Evolutionary conservation across 257 asterid genomes (phyloP).

Genomic region (Solanum chaucha): DNA sequence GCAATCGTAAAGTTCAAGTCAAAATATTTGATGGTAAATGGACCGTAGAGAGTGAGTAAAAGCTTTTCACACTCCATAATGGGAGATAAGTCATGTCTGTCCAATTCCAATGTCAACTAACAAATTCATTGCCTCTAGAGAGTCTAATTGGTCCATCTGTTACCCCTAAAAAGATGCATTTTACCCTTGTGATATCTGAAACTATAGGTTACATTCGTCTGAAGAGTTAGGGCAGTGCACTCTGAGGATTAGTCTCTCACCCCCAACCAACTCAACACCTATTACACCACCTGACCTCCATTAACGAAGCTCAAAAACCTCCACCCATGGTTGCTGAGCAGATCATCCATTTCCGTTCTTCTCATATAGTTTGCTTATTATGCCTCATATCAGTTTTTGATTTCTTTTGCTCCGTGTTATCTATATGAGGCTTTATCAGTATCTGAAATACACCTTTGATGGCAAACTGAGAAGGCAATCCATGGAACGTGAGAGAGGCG

Average conservation of each 20-base stretch:
- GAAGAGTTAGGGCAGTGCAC: neutral
- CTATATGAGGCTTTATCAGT: neutral
- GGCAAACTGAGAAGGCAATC: neutral
- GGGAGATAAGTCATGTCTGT: neutral
- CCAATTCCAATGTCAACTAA: neutral
- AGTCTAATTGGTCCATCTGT: neutral
- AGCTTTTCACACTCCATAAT: neutral
- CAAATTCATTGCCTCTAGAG: neutral
- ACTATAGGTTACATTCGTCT: neutral
- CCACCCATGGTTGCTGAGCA: neutral
- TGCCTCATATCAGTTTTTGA: neutral
- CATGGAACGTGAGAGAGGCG: neutral
- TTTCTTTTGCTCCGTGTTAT: neutral
- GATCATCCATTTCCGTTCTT: neutral
- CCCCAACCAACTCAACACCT: neutral
- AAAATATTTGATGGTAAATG: neutral
- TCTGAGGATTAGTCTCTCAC: neutral
- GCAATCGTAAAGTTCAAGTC: neutral
- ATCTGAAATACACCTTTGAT: neutral
- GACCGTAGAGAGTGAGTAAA: neutral
- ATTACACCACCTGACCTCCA: neutral
- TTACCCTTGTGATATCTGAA: neutral
- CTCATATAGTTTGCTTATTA: neutral
- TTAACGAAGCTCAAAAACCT: neutral
- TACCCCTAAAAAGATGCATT: neutral